phyloP scores from a whole-genome alignment of 768 basidiomycete species.

The Pleurotus sapidus region DNA sequence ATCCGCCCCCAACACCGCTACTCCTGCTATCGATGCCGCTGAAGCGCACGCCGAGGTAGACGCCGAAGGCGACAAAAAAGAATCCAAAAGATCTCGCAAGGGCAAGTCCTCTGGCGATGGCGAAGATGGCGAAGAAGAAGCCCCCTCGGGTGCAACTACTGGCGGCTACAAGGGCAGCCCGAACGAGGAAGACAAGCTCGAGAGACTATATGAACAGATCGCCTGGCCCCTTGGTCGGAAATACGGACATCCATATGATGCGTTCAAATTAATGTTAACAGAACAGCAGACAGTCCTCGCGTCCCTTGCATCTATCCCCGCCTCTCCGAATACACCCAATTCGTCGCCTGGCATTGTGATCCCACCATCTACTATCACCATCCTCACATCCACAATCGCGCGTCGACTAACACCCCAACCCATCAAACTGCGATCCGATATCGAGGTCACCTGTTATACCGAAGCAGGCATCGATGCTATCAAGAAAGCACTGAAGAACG shows the following conservation, averaged over 20 bases:
- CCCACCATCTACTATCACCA: slow-evolving; percentile 50
- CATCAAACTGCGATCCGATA: slow-evolving; percentile 97
- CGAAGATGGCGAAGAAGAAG: slow-evolving; percentile 41
- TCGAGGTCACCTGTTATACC: slow-evolving; percentile 95
- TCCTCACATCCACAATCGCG: slow-evolving; percentile 83
- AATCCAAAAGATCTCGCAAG: slow-evolving; percentile 44
- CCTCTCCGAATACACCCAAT: slow-evolving; percentile 20
- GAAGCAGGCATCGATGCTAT: slow-evolving; percentile 97
- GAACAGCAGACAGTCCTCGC: slow-evolving; percentile 42
- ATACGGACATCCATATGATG: slow-evolving; percentile 96
- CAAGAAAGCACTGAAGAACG: slow-evolving; percentile 85
- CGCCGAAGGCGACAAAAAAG: slow-evolving; percentile 31
- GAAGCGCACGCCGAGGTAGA: slow-evolving; percentile 1
- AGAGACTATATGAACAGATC: slow-evolving; percentile 85
- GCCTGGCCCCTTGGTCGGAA: slow-evolving; percentile 91
- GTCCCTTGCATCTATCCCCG: neutral
- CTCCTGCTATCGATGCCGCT: slow-evolving; percentile 21
- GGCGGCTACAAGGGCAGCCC: slow-evolving; percentile 21
- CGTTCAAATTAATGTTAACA: slow-evolving; percentile 93
- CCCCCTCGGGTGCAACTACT: slow-evolving; percentile 22
- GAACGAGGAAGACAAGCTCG: slow-evolving; percentile 78
- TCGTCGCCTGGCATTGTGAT: slow-evolving; percentile 54
- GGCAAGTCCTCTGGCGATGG: slow-evolving; percentile 45
- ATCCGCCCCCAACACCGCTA: slow-evolving; percentile 22
- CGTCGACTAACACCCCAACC: slow-evolving; percentile 96